Base-by-base conservation (phyloP, 2,329 filamentous ascomycete species). In the Ceratocystis cacaofunesta region DNA sequence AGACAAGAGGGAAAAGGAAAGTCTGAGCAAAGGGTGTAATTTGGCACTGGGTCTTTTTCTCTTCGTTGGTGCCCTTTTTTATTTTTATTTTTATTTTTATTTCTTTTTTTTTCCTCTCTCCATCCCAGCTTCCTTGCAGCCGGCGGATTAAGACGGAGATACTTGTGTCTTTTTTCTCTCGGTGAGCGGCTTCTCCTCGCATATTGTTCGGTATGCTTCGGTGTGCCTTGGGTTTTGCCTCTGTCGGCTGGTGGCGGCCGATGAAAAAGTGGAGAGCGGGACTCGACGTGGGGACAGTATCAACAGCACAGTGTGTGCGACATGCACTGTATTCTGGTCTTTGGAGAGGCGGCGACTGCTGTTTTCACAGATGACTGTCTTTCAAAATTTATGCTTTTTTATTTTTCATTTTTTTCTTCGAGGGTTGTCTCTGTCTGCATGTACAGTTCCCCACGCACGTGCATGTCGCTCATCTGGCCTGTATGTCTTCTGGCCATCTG, bases 61-160 rank as follows among this genome's bases (percentile, higher is more conserved):
- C 8, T 12, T 12, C 2, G 32, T 36, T 10, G 10, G 32, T 0
- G 32, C 10, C 8, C 10, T 36, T 36, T 36, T 10, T 36, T 36
- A 3, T 36, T 36, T 36, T 36, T 36, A 12, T 36, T 10, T 36
- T 22, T 22, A 22, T 25, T 25, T 22, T 0, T 0, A 22, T 22
- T 22, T 3, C 2, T 0, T 12, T 12, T 41, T 36, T 36, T 36
- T 36, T 1, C 36, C 10, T 10, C 36, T 41, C 36, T 12, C 12
- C 12, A 41, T 41, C 36, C 36, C 12, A 15, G 10, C 36, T 12
- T 41, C 36, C 36, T 41, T 41, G 36, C 36, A 15, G 44, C 63
- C 63, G 63, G 63, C 63, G 63, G 63, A 61, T 65, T 65, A 65
- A 65, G 63, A 61, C 55, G 63, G 63, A 61, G 52, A 41, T 41